Percentiles rank a stretch among this genome's conserved stretches.
These are phyloP conservation scores for Tagetes patula DNA, from an alignment of 129 eudicot genomes.

Conservation along the genomic window DNA sequence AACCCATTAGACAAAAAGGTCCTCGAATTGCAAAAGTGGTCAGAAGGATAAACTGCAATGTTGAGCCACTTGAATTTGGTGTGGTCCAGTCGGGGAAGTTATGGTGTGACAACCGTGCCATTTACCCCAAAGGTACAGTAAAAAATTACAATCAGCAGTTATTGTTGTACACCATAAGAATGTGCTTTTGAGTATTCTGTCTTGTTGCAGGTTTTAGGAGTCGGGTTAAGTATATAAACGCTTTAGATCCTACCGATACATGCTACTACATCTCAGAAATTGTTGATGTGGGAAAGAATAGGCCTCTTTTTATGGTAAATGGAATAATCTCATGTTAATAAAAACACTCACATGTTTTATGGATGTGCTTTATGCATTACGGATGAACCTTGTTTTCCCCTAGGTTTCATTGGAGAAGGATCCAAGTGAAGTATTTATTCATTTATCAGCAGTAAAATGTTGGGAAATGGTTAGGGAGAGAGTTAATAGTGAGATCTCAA, in stretches of 20 bases:
- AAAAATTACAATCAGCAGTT: too few relatives aligned
- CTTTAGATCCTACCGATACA: constrained; percentile 69
- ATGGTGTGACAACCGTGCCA: constrained; percentile 81
- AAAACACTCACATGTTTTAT: too few relatives aligned
- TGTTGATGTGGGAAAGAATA: constrained; percentile 68
- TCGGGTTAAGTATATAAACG: constrained; percentile 84
- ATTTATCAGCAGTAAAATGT: constrained; percentile 69
- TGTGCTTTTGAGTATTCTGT: constrained; percentile 19
- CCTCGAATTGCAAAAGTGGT: constrained; percentile 99
- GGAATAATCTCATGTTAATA: background rate
- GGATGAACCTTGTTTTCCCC: constrained; percentile 8
- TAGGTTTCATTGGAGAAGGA: constrained; percentile 77
- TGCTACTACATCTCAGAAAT: constrained; percentile 84
- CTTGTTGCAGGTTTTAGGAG: constrained; percentile 74
- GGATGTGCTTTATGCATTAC: background rate
- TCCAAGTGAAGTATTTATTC: constrained; percentile 77
- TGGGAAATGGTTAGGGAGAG: constrained; percentile 97
- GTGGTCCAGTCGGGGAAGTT: constrained; percentile 60
- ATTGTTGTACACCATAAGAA: background rate
- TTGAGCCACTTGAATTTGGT: constrained; percentile 77
- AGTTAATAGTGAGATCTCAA: constrained; percentile 72
- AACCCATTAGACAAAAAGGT: constrained; percentile 67
- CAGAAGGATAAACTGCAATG: constrained; percentile 77
- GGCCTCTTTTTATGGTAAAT: constrained; percentile 86
- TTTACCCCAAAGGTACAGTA: constrained; percentile 86